Base-by-base conservation (phyloP, 139 green algal genomes). In the Gonium pectorale region DNA sequence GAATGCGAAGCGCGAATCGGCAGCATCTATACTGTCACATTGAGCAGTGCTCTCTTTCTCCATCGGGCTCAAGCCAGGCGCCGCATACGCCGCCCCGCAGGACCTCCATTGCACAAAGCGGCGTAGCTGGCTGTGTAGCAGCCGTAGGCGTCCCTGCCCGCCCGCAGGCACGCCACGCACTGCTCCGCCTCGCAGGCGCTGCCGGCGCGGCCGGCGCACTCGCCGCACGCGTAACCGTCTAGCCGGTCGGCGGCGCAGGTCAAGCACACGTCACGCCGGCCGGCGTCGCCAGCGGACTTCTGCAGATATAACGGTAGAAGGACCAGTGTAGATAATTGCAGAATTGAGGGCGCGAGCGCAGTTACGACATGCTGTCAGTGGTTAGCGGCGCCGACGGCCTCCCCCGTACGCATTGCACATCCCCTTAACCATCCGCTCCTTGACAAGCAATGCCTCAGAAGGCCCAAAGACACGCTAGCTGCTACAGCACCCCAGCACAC, bases 111-210 rank as follows among this genome's bases (percentile, higher is more conserved):
- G 56, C 74, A 82, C 3, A n/a, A 40, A 15, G 56, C 6, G 6
- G 40, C 74, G 29, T 82, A 82, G 43, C 17, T 62, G 29, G 74
- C 56, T 9, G 29, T 44, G 74, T 62, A 71, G 56, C 74, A 82
- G 56, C 17, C 29, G 40, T 41, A 82, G 11, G 59, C n/a, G 56
- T 40, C 41, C 3, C 11, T 29, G 59, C 51, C 19, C 27, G 8
- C 22, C 11, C 56, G 56, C 59, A 82, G 40, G 60, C 74, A 82
- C 40, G 13, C 41, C 2, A 35, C 21, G 74, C 74, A 82, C 0
- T 37, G 40, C 59, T 82, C n/a, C 54, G 31, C 40, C 60, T 82
- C 74, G 41, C 74, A 82, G 15, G 17, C 11, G 15, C n/a, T 72
- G 74, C 40, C 40, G 59, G 71, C 60, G 37, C 73, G 73, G 19